Evolutionary conservation across 208 protist genomes (phyloP).

Genomic region (Crithidia thermophila): DNA sequence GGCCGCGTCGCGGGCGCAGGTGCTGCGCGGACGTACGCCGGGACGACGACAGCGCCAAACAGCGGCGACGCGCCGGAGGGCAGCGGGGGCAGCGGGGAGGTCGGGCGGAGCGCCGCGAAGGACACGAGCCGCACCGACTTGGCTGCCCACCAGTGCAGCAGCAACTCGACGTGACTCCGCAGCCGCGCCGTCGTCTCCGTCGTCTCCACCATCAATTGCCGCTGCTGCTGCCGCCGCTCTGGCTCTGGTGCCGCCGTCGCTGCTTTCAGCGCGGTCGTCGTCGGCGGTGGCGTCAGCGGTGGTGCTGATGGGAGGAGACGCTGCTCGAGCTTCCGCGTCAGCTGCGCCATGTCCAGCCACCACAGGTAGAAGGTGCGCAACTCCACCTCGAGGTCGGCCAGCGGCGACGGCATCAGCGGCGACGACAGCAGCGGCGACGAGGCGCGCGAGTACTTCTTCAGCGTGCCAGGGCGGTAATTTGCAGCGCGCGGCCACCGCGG

Average conservation of each 20-base stretch:
- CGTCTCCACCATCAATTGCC: not conserved
- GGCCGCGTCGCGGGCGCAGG: no score
- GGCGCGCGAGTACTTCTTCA: not conserved
- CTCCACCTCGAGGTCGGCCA: not conserved
- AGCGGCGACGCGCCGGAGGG: conserved; percentile 12
- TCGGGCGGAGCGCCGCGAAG: not conserved
- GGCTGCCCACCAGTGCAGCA: conserved; percentile 15
- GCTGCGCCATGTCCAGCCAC: conserved; percentile 8
- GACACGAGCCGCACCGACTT: not conserved
- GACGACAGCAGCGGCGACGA: conserved; percentile 7
- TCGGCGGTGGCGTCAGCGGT: no score
- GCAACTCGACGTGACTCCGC: not conserved
- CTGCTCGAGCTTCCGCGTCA: not conserved
- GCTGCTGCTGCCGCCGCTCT: no score
- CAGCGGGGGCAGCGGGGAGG: conserved; percentile 10
- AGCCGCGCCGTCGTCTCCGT: not conserved
- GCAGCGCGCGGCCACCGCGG: no score
- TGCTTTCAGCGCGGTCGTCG: no score
- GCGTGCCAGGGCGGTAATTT: not conserved
- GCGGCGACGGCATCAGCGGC: not conserved
- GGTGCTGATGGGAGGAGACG: no score
- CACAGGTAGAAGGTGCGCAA: conserved; percentile 5
- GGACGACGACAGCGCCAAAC: conserved; percentile 28
- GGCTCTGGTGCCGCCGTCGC: not conserved
- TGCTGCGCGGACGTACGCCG: not conserved